Base-by-base conservation (phyloP, 139 green algal genomes). In the Yamagishiella unicocca region DNA sequence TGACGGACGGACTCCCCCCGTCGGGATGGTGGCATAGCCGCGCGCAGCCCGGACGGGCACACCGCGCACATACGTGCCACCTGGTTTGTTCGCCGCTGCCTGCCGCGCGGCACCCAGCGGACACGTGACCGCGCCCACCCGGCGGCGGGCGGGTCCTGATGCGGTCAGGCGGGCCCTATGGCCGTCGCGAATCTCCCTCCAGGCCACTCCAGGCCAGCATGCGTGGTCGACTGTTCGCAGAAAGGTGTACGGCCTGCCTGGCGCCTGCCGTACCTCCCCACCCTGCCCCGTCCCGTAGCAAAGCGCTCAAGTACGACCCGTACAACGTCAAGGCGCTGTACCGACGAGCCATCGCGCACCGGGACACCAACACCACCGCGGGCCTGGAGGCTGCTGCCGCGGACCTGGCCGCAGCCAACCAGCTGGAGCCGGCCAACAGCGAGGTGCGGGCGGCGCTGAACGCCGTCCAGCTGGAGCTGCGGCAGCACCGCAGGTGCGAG, bases 301-400 rank as follows among this genome's bases (percentile, higher is more conserved):
- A 89, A 35, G 88, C 88, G 3, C 77, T 92, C 29, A 61, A 82
- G 62, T 76, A 86, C 43, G 88, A 89, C 58, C 73, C 83, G 19
- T 89, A 85, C 62, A 87, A 76, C 67, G 83, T 89, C 31, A 87
- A 85, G 75, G 83, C 88, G 35, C 68, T 89, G 68, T 92, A 92
- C 88, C 88, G 88, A 14, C 83, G 83, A 2, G 77, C 83, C 14
- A 29, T 80, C 14, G 83, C 83, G 22, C 37, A 87, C n/a, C 68
- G 85, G 46, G 4, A 12, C 2, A 53, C 67, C 29, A 68, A 54
- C 58, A 88, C 70, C 43, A 88, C 31, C 27, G 67, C 67, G 3
- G 83, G 79, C 2, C 68, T 92, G 78, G 88, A 92, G 88, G 66
- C 70, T n/a, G 84, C 82, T 2, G 70, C 85, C 42, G 21, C 37